Percentiles rank a stretch among this genome's conserved stretches.
Conservation (phyloP, 805 yeast genomes). For the Candida sithepensis region DNA sequence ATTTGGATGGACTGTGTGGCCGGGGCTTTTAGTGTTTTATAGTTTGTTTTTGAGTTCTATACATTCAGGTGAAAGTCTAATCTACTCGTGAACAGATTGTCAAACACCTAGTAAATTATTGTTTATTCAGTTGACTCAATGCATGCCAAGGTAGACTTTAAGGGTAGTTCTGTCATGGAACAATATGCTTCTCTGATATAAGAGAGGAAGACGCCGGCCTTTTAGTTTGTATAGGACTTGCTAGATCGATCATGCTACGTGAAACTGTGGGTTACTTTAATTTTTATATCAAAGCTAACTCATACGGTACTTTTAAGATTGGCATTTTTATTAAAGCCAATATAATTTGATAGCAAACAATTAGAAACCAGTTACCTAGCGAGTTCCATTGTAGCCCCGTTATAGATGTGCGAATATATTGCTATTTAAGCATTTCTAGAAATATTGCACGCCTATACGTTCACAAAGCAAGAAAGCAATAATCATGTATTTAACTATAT, state of each 20-base stretch:
- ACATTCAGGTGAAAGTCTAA: not conserved
- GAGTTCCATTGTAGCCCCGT: no score
- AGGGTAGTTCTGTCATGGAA: slow-evolving; percentile 6
- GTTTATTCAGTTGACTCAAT: not conserved
- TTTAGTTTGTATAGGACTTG: slow-evolving; percentile 24
- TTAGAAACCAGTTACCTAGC: no score
- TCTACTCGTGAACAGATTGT: not conserved
- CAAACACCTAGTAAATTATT: not conserved
- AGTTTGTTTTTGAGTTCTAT: not conserved
- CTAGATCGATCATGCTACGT: slow-evolving; percentile 14
- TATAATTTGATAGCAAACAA: no score
- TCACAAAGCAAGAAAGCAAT: no score
- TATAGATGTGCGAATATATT: no score
- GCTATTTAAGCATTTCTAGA: no score
- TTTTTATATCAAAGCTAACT: not conserved
- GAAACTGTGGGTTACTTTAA: slow-evolving; percentile 14
- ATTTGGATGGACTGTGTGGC: not conserved
- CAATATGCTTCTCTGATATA: slow-evolving; percentile 1
- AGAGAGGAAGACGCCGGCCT: slow-evolving; percentile 10
- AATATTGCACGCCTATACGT: no score
- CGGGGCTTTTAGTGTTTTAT: not conserved
- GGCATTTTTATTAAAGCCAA: no score
- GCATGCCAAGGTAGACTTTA: slow-evolving; percentile 23
- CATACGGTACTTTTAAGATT: slow-evolving; percentile 7
- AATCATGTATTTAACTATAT: no score